Conservation (phyloP, 2,329 filamentous ascomycete species). For the Mycosphaerella arachidis region DNA sequence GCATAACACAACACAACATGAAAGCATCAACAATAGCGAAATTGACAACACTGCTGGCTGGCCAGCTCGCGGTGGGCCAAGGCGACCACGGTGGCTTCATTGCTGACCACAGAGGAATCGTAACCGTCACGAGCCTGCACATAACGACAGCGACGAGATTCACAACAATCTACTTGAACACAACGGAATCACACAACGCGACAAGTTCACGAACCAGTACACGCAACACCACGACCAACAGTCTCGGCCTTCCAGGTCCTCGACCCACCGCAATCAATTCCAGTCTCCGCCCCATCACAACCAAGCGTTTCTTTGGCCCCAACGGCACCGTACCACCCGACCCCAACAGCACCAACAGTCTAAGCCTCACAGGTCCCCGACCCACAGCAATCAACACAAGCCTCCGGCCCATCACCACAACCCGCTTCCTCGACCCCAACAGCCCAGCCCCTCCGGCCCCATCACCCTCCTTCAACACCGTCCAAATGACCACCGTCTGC, state of each 20-base stretch:
- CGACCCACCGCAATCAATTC: not conserved
- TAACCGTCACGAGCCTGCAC: not conserved
- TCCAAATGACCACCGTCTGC: not conserved
- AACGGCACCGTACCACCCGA: not conserved
- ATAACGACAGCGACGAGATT: not conserved
- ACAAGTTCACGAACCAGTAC: not conserved
- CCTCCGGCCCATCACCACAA: not conserved
- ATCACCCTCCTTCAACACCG: not conserved
- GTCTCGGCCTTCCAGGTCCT: not conserved
- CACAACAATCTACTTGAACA: not conserved
- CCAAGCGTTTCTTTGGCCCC: not conserved
- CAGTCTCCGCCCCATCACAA: not conserved
- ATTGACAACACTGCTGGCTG: slow-evolving; percentile 8
- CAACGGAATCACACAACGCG: not conserved
- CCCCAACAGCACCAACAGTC: not conserved
- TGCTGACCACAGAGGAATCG: not conserved
- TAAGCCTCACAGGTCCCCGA: not conserved
- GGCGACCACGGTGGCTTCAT: not conserved
- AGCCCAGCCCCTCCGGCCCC: not conserved
- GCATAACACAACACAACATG: not conserved
- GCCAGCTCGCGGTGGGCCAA: slow-evolving; percentile 6
- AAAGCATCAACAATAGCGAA: slow-evolving; percentile 2
- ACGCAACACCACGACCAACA: not conserved
- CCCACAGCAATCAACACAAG: not conserved
- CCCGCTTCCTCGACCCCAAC: not conserved